Percentiles rank a stretch among this genome's conserved stretches.
phyloP scores from a whole-genome alignment of 805 yeast genomes.

The Spathaspora girioi region DNA sequence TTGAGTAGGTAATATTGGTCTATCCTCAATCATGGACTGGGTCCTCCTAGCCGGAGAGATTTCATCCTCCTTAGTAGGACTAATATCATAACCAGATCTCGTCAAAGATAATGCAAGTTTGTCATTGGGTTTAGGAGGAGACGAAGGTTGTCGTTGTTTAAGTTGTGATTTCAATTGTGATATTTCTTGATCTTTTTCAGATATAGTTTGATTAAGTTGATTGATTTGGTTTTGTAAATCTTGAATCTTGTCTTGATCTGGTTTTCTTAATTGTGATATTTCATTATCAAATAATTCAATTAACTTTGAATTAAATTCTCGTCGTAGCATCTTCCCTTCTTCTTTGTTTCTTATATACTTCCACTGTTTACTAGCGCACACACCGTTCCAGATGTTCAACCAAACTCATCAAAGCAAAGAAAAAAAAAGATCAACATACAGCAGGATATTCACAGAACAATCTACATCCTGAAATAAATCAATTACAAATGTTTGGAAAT shows the following conservation, averaged over 20 bases:
- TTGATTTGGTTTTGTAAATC: neutral
- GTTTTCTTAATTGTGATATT: slow-evolving; percentile 1
- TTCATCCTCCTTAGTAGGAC: neutral
- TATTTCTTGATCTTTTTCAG: neutral
- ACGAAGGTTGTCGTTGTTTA: neutral
- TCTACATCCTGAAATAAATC: too few relatives aligned
- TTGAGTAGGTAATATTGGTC: slow-evolving; percentile 20
- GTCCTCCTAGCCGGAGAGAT: slow-evolving; percentile 1
- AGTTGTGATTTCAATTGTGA: neutral
- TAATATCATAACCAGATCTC: neutral
- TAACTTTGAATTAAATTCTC: neutral
- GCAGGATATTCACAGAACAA: neutral
- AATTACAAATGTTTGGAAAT: slow-evolving; percentile 2
- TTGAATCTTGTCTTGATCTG: neutral
- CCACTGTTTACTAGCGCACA: neutral
- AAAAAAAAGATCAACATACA: neutral
- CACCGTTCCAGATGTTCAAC: neutral
- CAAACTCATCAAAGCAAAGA: neutral
- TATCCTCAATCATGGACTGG: neutral
- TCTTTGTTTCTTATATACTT: neutral
- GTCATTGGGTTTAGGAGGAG: neutral
- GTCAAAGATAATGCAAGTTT: neutral
- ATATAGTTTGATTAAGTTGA: neutral
- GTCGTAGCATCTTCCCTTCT: neutral
- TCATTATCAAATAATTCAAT: neutral